Percentiles rank a stretch among this genome's conserved stretches.
These are phyloP conservation scores for Cotoneaster glaucophyllus DNA, from an alignment of 306 rosid genomes.

Conservation along the genomic window DNA sequence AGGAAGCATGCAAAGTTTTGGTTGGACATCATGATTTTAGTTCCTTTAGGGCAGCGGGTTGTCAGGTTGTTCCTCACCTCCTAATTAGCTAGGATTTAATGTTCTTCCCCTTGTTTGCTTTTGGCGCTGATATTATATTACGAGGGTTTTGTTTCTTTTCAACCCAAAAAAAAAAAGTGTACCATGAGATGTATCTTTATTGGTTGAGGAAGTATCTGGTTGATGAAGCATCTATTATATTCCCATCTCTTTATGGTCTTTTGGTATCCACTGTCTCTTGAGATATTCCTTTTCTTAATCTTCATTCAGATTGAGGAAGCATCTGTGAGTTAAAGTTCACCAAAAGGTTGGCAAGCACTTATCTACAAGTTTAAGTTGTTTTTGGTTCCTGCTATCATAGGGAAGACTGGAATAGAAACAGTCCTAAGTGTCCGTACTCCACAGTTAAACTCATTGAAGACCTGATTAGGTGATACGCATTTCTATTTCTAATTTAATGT, in stretches of 20 bases:
- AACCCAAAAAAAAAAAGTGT: no score
- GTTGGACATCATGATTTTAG: constrained; percentile 93
- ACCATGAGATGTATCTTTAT: no score
- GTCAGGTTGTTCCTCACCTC: constrained; percentile 63
- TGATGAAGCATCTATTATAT: no score
- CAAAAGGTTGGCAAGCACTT: not conserved
- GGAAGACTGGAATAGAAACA: not conserved
- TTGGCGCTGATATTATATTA: not conserved
- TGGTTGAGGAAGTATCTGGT: no score
- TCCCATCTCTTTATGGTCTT: not conserved
- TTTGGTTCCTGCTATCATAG: not conserved
- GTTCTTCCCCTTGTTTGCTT: not conserved
- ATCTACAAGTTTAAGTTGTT: not conserved
- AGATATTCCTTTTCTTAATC: not conserved
- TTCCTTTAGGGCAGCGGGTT: constrained; percentile 89
- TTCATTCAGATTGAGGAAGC: not conserved
- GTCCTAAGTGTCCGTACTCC: not conserved
- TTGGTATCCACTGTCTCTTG: not conserved
- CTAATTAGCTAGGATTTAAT: not conserved
- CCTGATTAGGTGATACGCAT: not conserved
- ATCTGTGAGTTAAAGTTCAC: not conserved
- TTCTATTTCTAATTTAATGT: not conserved
- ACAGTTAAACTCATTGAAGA: not conserved
- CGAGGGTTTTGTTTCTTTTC: not conserved
- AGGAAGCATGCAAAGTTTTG: constrained; percentile 88